Base-by-base conservation (phyloP, 1,284 basidiomycete genomes). In the Fomitopsis schrenkii region DNA sequence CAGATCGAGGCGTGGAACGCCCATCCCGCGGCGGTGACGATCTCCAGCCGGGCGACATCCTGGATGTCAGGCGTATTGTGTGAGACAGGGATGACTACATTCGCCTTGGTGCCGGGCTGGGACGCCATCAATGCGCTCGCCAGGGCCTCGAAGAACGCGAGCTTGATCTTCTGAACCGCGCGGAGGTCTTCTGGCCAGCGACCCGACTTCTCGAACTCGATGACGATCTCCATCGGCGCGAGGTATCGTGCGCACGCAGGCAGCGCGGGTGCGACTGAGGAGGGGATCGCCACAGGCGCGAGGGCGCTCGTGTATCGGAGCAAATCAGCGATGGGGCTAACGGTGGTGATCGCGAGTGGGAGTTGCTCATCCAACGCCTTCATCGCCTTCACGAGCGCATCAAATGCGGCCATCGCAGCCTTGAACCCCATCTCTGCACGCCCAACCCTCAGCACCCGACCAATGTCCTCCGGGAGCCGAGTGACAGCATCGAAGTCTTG, bases 181-280 rank as follows among this genome's bases (percentile, higher is more conserved):
- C 81, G 82, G 1, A 99, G 82, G 68, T 99, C 95, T 70, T 98
- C 95, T 0, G 97, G 97, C 97, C 97, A 99, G 66, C 86, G 85
- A 0, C 90, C 89, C 0, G 94, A 97, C 63, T 89, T 90, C 74
- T 97, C 95, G 68, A 97, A 96, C 73, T 95, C 91, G 44, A 98
- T 73, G 28, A 93, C 73, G 56, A 94, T 76, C 19, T 91, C 84
- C 66, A 95, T 91, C 2, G 83, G 80, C 0, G 88, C 84, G 10
- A 89, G 71, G 70, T 89, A 91, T 40, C 85, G 82, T 59, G 92
- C 82, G 64, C 84, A 82, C 19, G 72, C 67, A 0, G 86, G 84
- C 1, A 90, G 71, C 1, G 75, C 67, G 0, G 77, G 65, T 4
- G 78, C 77, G n/a, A 83, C 73, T 55, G 75, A 79, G 14, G 71